Conservation (phyloP, 1,139 yeast species). For the Geotrichum histeridarum region DNA sequence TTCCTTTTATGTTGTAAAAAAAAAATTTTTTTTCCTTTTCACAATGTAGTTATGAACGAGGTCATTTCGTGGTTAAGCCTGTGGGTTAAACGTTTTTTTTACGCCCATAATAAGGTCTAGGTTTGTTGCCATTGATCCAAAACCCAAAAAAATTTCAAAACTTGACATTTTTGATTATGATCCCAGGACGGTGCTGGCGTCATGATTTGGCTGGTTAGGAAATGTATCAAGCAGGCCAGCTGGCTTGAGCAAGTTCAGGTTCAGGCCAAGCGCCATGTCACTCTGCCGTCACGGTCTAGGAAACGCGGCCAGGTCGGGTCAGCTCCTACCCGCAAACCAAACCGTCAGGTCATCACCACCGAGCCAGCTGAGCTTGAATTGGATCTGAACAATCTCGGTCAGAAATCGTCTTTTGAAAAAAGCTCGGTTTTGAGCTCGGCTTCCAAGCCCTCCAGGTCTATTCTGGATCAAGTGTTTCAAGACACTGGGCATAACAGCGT, state of each 20-base stretch:
- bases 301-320: background rate
- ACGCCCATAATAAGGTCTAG: background rate
- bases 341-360: background rate
- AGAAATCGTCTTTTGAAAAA: too few species aligned
- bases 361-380: too few species aligned
- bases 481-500: slow-evolving; percentile 5
- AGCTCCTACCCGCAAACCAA: background rate
- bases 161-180: too few species aligned
- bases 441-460: background rate
- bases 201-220: background rate
- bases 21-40: slow-evolving; percentile 1
- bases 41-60: background rate
- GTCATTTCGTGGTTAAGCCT: background rate
- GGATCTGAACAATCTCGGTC: too few species aligned
- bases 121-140: background rate
- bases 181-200: too few species aligned
- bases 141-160: background rate
- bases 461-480: slow-evolving; percentile 17
- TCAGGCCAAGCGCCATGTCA: background rate
- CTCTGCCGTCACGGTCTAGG: background rate
- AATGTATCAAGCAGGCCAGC: background rate
- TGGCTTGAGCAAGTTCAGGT: background rate
- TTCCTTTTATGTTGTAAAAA: slow-evolving; percentile 1
- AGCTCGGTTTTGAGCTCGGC: too few species aligned
- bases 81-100: background rate